Evolutionary conservation across 2,329 filamentous ascomycete species (phyloP).

Genomic region (Verticillium klebahnii): DNA sequence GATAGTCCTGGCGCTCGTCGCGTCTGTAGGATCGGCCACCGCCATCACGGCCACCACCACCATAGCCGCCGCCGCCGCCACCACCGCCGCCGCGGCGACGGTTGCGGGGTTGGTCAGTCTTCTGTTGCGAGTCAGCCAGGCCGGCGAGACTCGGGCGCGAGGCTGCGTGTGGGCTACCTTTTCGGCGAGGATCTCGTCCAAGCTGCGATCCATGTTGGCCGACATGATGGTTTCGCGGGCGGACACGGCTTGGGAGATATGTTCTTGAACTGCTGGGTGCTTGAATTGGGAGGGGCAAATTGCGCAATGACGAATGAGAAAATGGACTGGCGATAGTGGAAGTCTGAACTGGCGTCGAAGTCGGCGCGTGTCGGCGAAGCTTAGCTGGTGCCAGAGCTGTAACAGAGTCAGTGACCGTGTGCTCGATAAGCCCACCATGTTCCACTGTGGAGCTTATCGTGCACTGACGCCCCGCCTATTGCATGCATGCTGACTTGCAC

Average conservation of each 20-base stretch:
- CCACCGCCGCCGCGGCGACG: conserved; percentile 23
- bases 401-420: not conserved
- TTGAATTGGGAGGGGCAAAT: not conserved
- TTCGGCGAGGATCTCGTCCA: conserved; percentile 54
- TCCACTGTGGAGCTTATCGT: not conserved
- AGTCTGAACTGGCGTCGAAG: not conserved
- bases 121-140: conserved; percentile 9
- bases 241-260: not conserved
- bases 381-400: not conserved
- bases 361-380: not conserved
- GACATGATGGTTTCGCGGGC: conserved; percentile 19
- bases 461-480: not conserved
- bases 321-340: not conserved
- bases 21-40: conserved; percentile 11
- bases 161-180: conserved; percentile 31
- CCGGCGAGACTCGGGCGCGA: conserved; percentile 4
- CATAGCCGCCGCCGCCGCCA: conserved; percentile 8
- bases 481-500: not conserved
- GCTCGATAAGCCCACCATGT: not conserved
- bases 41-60: not conserved
- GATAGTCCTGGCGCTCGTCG: conserved; percentile 44
- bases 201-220: conserved; percentile 47
- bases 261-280: not conserved
- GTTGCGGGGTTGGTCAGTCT: conserved; percentile 28
- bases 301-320: not conserved